Evolutionary conservation across 345 rosid species (phyloP).

Genomic region (Citrus trifoliata): DNA sequence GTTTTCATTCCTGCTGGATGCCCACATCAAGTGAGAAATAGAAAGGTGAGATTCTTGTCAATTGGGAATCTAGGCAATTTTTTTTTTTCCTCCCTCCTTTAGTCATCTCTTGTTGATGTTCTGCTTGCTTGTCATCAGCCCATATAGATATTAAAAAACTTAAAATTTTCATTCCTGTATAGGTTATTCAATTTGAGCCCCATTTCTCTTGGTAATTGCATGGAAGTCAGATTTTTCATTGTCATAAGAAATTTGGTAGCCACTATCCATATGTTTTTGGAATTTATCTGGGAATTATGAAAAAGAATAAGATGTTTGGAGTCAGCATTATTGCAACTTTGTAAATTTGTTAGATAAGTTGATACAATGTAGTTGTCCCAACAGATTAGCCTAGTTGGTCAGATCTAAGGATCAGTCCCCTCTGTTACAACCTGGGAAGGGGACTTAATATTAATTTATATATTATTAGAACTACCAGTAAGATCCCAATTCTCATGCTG

Average conservation of each 20-base stretch:
- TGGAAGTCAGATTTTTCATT: neutral
- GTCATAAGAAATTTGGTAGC: neutral
- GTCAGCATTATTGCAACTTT: neutral
- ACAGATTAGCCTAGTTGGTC: neutral
- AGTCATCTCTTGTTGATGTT: neutral
- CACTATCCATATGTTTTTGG: neutral
- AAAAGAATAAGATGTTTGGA: neutral
- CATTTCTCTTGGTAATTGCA: neutral
- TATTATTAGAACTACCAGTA: neutral
- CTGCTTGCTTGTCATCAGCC: neutral
- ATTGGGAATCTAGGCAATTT: neutral
- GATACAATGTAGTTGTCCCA: neutral
- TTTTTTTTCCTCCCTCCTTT: neutral
- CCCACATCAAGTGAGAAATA: constrained; percentile 65
- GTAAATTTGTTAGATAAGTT: neutral
- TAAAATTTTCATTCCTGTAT: neutral
- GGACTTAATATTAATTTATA: neutral
- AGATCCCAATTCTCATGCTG: neutral
- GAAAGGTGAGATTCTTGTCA: constrained; percentile 31
- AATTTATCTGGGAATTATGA: neutral
- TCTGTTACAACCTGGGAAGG: neutral
- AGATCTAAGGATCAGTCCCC: neutral
- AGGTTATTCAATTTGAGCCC: neutral
- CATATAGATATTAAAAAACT: neutral
- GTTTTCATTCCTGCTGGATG: constrained; percentile 63